These are phyloP conservation scores for Seiridium cupressi DNA, from an alignment of 2,329 filamentous ascomycete genomes.

Conservation along the genomic window DNA sequence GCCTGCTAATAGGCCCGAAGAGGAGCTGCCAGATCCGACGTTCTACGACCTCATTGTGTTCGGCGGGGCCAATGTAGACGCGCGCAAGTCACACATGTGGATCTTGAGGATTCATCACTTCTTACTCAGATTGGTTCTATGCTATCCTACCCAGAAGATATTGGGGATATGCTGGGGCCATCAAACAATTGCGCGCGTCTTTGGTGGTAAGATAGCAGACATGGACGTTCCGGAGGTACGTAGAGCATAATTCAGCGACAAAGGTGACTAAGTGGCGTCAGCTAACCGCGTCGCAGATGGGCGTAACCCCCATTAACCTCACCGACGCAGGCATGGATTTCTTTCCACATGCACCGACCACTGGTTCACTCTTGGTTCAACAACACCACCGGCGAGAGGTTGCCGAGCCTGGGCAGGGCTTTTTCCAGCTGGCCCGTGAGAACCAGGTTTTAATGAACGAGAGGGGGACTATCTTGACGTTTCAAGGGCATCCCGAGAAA, in stretches of 20 bases:
- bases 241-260: not conserved
- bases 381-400: slow-evolving; percentile 43
- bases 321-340: slow-evolving; percentile 35
- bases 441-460: slow-evolving; percentile 38
- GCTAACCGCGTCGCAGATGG: slow-evolving; percentile 5
- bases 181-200: slow-evolving; percentile 37
- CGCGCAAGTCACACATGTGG: slow-evolving; percentile 36
- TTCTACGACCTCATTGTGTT: slow-evolving; percentile 41
- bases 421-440: slow-evolving; percentile 31
- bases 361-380: slow-evolving; percentile 28
- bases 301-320: slow-evolving; percentile 17
- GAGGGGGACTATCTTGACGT: slow-evolving; percentile 37
- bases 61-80: slow-evolving; percentile 41
- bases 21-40: slow-evolving; percentile 32
- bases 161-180: slow-evolving; percentile 49
- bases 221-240: slow-evolving; percentile 36
- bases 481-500: slow-evolving; percentile 46
- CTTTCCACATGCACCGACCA: slow-evolving; percentile 26
- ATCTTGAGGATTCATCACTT: slow-evolving; percentile 39
- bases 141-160: slow-evolving; percentile 28
- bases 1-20: slow-evolving; percentile 28
- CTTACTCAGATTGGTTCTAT: slow-evolving; percentile 29
- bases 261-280: not conserved
- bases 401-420: slow-evolving; percentile 27
- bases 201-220: slow-evolving; percentile 35